These are phyloP conservation scores for Diaporthe vaccinii DNA, from an alignment of 2,329 filamentous ascomycete genomes.

Conservation along the genomic window DNA sequence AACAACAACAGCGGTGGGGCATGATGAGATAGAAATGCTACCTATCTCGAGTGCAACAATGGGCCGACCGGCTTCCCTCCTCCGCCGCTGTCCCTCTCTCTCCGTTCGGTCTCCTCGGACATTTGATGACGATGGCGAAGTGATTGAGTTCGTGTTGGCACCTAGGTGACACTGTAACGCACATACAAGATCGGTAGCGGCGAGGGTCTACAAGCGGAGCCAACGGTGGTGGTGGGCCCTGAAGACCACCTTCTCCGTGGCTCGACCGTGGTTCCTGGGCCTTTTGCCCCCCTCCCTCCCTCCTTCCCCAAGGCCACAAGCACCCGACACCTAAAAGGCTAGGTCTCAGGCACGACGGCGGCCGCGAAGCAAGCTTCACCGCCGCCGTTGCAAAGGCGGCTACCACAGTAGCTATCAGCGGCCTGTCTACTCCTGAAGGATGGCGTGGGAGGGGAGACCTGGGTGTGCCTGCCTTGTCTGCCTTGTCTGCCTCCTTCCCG, in stretches of 20 bases:
- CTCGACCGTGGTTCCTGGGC: slow-evolving; percentile 23
- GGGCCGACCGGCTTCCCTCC: background rate
- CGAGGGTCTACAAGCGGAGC: background rate
- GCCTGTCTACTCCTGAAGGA: background rate
- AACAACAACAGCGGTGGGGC: background rate
- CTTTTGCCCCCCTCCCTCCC: background rate
- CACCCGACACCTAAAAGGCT: background rate
- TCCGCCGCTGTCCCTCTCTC: background rate
- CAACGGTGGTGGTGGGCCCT: slow-evolving; percentile 4
- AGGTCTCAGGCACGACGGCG: slow-evolving; percentile 16
- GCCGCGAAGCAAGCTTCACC: slow-evolving; percentile 24
- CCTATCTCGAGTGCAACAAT: slow-evolving; percentile 1
- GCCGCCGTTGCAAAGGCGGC: slow-evolving; percentile 28
- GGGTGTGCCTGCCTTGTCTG: slow-evolving; percentile 11
- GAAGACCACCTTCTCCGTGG: background rate
- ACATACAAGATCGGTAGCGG: slow-evolving; percentile 43
- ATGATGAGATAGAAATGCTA: slow-evolving; percentile 14
- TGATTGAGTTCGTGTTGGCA: slow-evolving; percentile 42
- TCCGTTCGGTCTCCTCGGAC: slow-evolving; percentile 42
- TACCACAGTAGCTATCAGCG: slow-evolving; percentile 18
- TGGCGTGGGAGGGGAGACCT: slow-evolving; percentile 10
- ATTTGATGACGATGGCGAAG: slow-evolving; percentile 37
- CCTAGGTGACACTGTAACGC: slow-evolving; percentile 29
- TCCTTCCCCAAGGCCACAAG: background rate
- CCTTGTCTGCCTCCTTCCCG: background rate